phyloP scores from a whole-genome alignment of 768 basidiomycete genomes.

The Russula lepida region DNA sequence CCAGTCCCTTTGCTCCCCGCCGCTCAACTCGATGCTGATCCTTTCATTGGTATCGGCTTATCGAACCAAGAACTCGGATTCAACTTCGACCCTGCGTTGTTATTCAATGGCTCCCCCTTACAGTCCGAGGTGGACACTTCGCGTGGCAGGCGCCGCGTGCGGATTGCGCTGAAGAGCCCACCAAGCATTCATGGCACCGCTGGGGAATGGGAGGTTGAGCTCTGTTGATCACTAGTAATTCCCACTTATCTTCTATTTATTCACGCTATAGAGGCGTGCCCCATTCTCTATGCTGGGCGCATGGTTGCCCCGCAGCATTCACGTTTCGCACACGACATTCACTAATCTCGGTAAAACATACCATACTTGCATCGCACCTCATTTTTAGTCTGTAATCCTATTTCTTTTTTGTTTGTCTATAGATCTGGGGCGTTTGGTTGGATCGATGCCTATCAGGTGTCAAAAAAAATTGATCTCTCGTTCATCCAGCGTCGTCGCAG shows the following conservation, averaged over 20 bases:
- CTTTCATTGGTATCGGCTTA: slow-evolving; percentile 51
- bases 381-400: slow-evolving; percentile 17
- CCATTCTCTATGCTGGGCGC: neutral
- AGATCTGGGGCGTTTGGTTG: slow-evolving; percentile 19
- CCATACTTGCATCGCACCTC: slow-evolving; percentile 12
- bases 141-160: slow-evolving; percentile 44
- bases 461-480: neutral
- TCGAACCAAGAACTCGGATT: slow-evolving; percentile 31
- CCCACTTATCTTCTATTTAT: slow-evolving; percentile 15
- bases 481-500: neutral
- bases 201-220: slow-evolving; percentile 73
- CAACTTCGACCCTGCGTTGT: slow-evolving; percentile 27
- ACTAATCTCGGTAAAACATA: slow-evolving; percentile 17
- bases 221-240: slow-evolving; percentile 36
- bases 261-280: slow-evolving; percentile 8
- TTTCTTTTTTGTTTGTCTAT: slow-evolving; percentile 8
- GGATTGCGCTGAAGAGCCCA: slow-evolving; percentile 58
- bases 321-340: slow-evolving; percentile 8
- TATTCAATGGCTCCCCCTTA: slow-evolving; percentile 32
- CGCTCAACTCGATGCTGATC: slow-evolving; percentile 33
- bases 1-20: slow-evolving; percentile 33
- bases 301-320: slow-evolving; percentile 8
- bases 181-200: slow-evolving; percentile 55
- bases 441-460: slow-evolving; percentile 2
- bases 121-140: slow-evolving; percentile 28